Evolutionary conservation across 192 early-diverging fungal species (phyloP).

Genomic region (Coemansia sp.): DNA sequence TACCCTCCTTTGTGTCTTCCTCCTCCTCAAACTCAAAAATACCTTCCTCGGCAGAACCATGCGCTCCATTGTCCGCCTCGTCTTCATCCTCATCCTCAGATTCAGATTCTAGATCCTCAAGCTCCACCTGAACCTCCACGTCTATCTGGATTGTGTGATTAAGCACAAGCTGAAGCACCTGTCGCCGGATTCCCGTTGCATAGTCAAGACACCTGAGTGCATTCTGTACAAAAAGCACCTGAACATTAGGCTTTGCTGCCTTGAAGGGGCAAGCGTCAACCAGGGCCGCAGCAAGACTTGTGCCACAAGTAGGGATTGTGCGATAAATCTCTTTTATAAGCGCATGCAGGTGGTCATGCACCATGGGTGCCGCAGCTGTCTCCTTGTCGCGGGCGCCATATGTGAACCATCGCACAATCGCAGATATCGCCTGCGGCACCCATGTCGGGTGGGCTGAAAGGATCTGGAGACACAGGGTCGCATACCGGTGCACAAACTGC

Average conservation of each 20-base stretch:
- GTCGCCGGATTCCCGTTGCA: constrained; percentile 65
- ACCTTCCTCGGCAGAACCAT: constrained; percentile 16
- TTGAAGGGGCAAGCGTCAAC: constrained; percentile 27
- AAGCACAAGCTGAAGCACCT: constrained; percentile 73
- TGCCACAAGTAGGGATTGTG: constrained; percentile 38
- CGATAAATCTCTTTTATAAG: constrained; percentile 34
- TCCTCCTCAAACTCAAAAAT: constrained; percentile 62
- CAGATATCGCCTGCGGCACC: constrained; percentile 35
- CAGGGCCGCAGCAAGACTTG: constrained; percentile 31
- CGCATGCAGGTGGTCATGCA: constrained; percentile 26
- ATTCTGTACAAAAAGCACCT: constrained; percentile 63
- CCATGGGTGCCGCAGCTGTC: constrained; percentile 12
- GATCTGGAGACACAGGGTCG: constrained; percentile 38
- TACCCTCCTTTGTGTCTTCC: constrained; percentile 23
- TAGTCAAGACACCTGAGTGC: constrained; percentile 76
- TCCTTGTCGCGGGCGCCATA: constrained; percentile 25
- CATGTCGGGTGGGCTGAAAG: constrained; percentile 41
- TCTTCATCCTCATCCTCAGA: constrained; percentile 42
- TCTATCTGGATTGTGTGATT: constrained; percentile 89
- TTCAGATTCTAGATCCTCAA: constrained; percentile 75
- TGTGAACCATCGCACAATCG: constrained; percentile 39
- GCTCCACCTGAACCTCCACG: constrained; percentile 86
- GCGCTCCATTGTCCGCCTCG: constrained; percentile 7
- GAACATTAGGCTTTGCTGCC: constrained; percentile 22
- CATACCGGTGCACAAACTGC: constrained; percentile 36